phyloP scores from a whole-genome alignment of 768 basidiomycete species.

The Psilocybe tampanensis region DNA sequence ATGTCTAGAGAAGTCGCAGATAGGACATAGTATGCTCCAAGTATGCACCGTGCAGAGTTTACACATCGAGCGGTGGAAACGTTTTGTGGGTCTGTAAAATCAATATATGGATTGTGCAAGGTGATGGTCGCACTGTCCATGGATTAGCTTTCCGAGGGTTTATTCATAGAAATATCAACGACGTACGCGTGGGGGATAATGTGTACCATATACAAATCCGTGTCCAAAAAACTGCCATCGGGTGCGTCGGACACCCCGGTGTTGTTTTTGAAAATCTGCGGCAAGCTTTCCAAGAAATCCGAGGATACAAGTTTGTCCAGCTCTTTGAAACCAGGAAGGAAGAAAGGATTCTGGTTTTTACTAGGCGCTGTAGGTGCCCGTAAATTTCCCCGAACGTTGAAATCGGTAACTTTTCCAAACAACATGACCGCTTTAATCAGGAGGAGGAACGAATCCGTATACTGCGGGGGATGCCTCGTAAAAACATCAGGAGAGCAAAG shows the following conservation, averaged over 20 bases:
- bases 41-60: constrained; percentile 72
- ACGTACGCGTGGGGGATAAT: constrained; percentile 85
- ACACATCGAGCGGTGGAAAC: constrained; percentile 75
- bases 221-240: constrained; percentile 66
- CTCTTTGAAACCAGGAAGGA: constrained; percentile 63
- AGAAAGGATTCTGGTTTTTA: constrained; percentile 76
- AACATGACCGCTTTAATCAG: constrained; percentile 85
- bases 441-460: constrained; percentile 81
- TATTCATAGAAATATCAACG: not conserved
- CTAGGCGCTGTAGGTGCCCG: constrained; percentile 66
- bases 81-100: constrained; percentile 67
- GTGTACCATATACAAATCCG: constrained; percentile 86
- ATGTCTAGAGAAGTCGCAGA: constrained; percentile 85
- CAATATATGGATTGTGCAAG: constrained; percentile 81
- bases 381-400: constrained; percentile 75
- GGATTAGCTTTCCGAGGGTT: constrained; percentile 13
- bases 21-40: constrained; percentile 74
- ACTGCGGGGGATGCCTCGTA: constrained; percentile 69
- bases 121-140: constrained; percentile 77
- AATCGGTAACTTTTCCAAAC: constrained; percentile 85
- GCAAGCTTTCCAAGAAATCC: constrained; percentile 73
- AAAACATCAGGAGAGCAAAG: constrained; percentile 66
- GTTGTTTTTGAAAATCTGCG: constrained; percentile 65
- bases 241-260: constrained; percentile 61
- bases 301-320: constrained; percentile 69